These are phyloP conservation scores for Pulicaria dysenterica DNA, from an alignment of 129 eudicot species.

Conservation along the genomic window DNA sequence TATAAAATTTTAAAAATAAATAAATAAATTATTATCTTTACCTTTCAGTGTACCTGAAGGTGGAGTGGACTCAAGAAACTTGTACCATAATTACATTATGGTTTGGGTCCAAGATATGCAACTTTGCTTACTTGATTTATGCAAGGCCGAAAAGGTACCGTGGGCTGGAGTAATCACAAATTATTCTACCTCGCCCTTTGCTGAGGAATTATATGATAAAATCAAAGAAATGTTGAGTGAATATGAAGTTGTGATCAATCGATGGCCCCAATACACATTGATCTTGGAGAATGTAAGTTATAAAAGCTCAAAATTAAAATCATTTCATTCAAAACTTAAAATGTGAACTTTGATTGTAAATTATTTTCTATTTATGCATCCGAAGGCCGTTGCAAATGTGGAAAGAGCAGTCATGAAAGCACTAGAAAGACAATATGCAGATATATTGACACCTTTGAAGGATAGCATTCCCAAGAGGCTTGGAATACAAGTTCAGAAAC, in stretches of 20 bases:
- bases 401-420: constrained; percentile 87
- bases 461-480: constrained; percentile 86
- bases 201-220: constrained; percentile 75
- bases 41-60: constrained; percentile 63
- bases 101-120: constrained; percentile 95
- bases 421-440: constrained; percentile 79
- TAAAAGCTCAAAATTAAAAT: constrained; percentile 1
- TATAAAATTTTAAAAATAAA: neutral
- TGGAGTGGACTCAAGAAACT: constrained; percentile 71
- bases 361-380: constrained; percentile 5
- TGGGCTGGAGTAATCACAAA: constrained; percentile 84
- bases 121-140: constrained; percentile 69
- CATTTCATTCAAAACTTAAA: neutral
- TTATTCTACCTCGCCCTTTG: constrained; percentile 89
- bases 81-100: constrained; percentile 78
- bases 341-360: neutral
- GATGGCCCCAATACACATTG: constrained; percentile 90
- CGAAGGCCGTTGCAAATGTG: constrained; percentile 83
- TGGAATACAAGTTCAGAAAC: constrained; percentile 90
- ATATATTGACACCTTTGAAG: constrained; percentile 81
- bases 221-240: constrained; percentile 56
- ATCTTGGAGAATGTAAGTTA: constrained; percentile 80
- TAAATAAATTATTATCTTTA: neutral
- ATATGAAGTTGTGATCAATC: constrained; percentile 78
- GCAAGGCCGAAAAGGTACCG: constrained; percentile 91